Base-by-base conservation (phyloP, 768 basidiomycete species). In the Neoboletus magnificus region DNA sequence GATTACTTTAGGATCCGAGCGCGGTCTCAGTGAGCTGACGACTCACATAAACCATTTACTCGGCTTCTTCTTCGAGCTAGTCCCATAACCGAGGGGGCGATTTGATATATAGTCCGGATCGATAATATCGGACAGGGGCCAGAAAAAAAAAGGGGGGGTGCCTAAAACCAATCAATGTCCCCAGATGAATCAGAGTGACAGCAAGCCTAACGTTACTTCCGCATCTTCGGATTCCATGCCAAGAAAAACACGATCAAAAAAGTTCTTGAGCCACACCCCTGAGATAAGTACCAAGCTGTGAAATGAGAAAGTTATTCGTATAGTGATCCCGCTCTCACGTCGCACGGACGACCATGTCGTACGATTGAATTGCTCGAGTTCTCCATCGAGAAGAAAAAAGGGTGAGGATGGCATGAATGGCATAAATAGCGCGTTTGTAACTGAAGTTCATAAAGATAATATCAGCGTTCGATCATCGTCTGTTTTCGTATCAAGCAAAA, bases 371-470 rank as follows among this genome's bases (percentile, higher is more conserved):
- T 37, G 41, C 30, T 18, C 42, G 32, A n/a, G 36, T 43, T n/a
- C 12, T 33, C 30, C 51, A 32, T 52, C 51, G 41, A 60, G 45
- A 44, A 12, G 6, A 1, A 52, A 11, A 1, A 43, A 42, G 48
- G 3, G n/a, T 7, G 4, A 1, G 36, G 12, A 40, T 27, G 53
- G 32, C 54, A 25, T 65, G 42, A 63, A 63, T 63, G 52, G 57
- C 66, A 61, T 66, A 68, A 65, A 68, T 66, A 63, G 29, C 47
- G 51, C 63, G 50, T 50, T n/a, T 23, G 15, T 53, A 22, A 20
- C 2, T 39, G 30, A 61, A 45, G 20, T 40, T 67, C 59, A 66
- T 66, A 66, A 67, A 55, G 65, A 66, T 66, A 66, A 66, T 39
- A 39, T 60, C 62, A 29, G 42, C 30, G 46, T 58, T 52, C 44